These are phyloP conservation scores for Wallacemonas collosoma DNA, from an alignment of 208 protist genomes.

Conservation along the genomic window DNA sequence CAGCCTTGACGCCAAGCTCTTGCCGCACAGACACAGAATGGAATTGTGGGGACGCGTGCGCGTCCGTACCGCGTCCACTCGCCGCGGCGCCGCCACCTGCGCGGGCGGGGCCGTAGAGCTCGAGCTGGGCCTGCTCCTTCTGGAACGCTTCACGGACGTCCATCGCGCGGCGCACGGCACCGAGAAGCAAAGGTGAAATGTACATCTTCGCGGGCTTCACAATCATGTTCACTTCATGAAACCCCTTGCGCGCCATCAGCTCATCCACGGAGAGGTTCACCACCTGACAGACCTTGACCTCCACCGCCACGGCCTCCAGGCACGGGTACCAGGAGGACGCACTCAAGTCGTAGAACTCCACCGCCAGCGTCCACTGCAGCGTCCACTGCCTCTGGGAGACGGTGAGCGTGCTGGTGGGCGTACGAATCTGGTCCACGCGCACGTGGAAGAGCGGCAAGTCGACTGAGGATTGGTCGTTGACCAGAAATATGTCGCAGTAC, in stretches of 20 bases:
- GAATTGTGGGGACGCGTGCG: neutral
- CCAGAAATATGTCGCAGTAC: conserved; percentile 28
- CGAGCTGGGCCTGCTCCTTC: conserved; percentile 14
- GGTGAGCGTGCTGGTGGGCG: conserved; percentile 24
- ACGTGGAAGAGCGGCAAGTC: conserved; percentile 45
- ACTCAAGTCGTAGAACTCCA: conserved; percentile 43
- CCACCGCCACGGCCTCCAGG: conserved; percentile 32
- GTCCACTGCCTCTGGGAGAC: conserved; percentile 23
- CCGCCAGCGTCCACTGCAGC: conserved; percentile 23
- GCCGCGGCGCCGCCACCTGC: neutral
- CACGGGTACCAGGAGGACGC: conserved; percentile 41
- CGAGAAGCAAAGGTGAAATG: conserved; percentile 32
- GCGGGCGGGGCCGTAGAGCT: conserved; percentile 7
- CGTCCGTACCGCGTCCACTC: neutral
- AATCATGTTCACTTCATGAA: conserved; percentile 21
- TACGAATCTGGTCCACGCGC: conserved; percentile 32
- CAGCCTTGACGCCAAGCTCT: conserved; percentile 23
- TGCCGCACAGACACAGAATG: conserved; percentile 35
- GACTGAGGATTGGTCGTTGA: conserved; percentile 44
- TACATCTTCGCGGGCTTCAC: conserved; percentile 30
- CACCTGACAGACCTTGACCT: conserved; percentile 13
- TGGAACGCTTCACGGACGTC: conserved; percentile 23
- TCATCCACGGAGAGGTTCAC: conserved; percentile 37
- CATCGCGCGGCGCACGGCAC: conserved; percentile 25
- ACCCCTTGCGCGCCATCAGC: conserved; percentile 29